Evolutionary conservation across 2,329 filamentous ascomycete genomes (phyloP), one percentile per base, ranked within the genome.

Genomic region (Podosphaera fusca): DNA sequence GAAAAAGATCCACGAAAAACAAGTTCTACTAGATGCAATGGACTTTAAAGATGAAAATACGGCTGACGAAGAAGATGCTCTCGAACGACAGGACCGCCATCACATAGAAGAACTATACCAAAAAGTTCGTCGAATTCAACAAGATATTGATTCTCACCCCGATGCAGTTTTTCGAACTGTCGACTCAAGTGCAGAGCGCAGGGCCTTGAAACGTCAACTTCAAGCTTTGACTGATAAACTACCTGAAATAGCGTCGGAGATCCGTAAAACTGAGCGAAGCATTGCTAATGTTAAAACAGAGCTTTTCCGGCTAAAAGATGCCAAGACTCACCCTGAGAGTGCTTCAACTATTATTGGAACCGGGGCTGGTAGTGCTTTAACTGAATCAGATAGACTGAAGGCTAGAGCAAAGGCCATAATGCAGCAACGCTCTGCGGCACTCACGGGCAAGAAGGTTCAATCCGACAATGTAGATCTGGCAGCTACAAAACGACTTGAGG

Each of bases 331-430:
- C 67, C 92, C 92, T 2, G 78, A 81, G 61, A 87, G 84, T 66
- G 83, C 87, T 8, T 75, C 84, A 29, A 77, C 82, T 35, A 87
- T 98, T 61, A 80, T 96, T 59, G 92, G 92, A 51, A 96, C 90
- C 60, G 92, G 92, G 8, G 90, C 89, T 58, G 90, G 90, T 49
- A 92, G 92, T 56, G 72, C 80, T 50, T 80, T 98, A 47, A 98
- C 92, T 0, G 92, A 98, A 70, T 85, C 87, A 2, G 92, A 98
- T 70, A 81, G 90, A 56, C 79, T 96, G 62, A 96, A 95, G 73
- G 92, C 92, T 40, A 81, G 89, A 63, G 90, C 92, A 36, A 94
- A 89, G 71, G 90, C 90, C 45, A 94, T 95, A 81, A 98, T 98
- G 92, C 90, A 96, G 71, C 89, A 95, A 66, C 84, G 92, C 59